Base-by-base conservation (phyloP, 225 moss, liverwort and hornwort species). In the Asterella californica region DNA sequence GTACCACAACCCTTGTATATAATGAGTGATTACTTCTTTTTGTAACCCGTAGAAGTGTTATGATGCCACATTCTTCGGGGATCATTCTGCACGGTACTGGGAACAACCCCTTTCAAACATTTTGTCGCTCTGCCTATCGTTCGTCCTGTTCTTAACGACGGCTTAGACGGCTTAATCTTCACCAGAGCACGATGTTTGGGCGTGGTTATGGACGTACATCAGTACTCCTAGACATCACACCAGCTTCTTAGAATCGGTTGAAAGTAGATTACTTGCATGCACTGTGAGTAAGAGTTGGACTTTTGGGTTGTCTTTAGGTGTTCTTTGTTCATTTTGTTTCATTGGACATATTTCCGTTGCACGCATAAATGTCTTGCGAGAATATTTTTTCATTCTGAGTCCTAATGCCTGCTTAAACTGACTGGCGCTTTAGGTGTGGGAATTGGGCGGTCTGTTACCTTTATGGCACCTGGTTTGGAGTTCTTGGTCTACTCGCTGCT, bases 381-480 rank as follows among this genome's bases (percentile, higher is more conserved):
- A 6, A 55, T 19, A 36, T 21, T 19, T 21, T 19, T 37, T 54
- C 75, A 21, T 5, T 57, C 17, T 22, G 5, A 25, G 5, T 25
- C 8, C 47, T 65, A 47, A 38, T 17, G 21, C 34, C 7, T 24
- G 55, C 18, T 32, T 81, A 14, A 29, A 52, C 52, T 12, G 12
- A 52, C n/a, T 17, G 52, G 52, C 52, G 52, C 48, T 78, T 60
- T 82, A 97, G 97, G 97, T 92, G 90, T 82, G 97, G 97, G 49
- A 89, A 84, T 57, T 99, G 97, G 97, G 97, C 87, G 64, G 95
- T 99, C 21, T 99, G 97, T 82, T 99, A 89, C 84, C 87, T 94
- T 48, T 99, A 99, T 77, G 94, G 80, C 61, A 84, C 63, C 62
- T 99, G 97, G 97, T 99, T 92, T 85, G 97, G 90, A 72, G 80